Base-by-base conservation (phyloP, 257 asterid genomes). In the Scutellaria barbata region DNA sequence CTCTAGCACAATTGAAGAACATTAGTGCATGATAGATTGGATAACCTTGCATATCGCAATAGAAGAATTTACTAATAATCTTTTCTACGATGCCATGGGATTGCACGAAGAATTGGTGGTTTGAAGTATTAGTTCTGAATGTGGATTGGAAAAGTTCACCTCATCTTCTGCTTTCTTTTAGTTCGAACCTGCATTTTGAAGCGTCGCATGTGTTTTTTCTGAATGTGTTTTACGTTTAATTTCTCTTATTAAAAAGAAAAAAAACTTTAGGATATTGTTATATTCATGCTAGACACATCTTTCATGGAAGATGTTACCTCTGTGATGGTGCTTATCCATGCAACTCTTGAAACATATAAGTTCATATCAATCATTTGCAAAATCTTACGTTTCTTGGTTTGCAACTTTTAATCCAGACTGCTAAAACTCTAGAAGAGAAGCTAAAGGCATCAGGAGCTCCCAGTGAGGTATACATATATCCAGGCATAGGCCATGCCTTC, bases 401-500 rank as follows among this genome's bases (percentile, higher is more conserved):
- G 55, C 0, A 18, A 46, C 45, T 80, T 75, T 47, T 5, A 68
- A 74, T 72, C 11, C 85, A 95, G 99, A 84, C 98, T 46, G 97
- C 77, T 25, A 92, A 92, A 82, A 89, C 83, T 48, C 68, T 95
- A 69, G 97, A 92, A 80, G 92, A 87, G 77, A 95, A 88, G 85
- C 90, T 95, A 54, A 86, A 88, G 85, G 84, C 83, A 58, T 79
- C 96, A 4, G 92, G 89, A 66, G 90, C 85, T 56, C 92, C 90
- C 33, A 82, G 84, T 14, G 99, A 95, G 79, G 96, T 95, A 11
- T 71, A 85, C 83, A 73, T 95, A 17, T 92, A 92, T 76, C 92
- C 98, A 4, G 90, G 96, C 47, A 11, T 82, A 4, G 83, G 78
- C 7, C 99, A 95, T 71, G 99, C 99, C 61, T 95, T 95, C 55